Conservation (phyloP, 1,284 basidiomycete genomes). For the Leccinum pseudoinsigne region DNA sequence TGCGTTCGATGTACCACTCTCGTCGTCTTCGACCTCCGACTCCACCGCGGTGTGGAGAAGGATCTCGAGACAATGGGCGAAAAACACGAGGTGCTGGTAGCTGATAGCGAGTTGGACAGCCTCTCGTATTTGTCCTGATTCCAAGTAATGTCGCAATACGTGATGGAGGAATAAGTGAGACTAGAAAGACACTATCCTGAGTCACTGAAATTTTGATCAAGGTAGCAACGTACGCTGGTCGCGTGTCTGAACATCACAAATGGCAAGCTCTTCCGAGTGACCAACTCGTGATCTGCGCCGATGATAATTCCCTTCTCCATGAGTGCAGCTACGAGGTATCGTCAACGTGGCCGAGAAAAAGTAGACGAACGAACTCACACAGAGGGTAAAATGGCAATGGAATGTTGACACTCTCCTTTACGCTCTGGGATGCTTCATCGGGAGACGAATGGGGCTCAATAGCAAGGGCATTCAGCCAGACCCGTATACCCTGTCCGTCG, state of each 20-base stretch:
- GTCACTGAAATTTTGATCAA: not conserved
- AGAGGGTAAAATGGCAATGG: constrained; percentile 94
- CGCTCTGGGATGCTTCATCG: constrained; percentile 55
- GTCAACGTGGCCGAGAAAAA: constrained; percentile 7
- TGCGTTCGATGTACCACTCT: constrained; percentile 29
- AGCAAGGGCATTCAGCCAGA: constrained; percentile 95
- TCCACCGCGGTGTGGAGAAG: constrained; percentile 93
- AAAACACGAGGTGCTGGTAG: constrained; percentile 90
- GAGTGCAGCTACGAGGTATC: constrained; percentile 68
- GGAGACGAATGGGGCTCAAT: constrained; percentile 63
- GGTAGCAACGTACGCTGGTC: constrained; percentile 67
- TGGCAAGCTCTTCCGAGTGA: constrained; percentile 74
- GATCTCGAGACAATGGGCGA: constrained; percentile 93
- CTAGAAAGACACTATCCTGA: constrained; percentile 38
- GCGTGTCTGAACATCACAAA: constrained; percentile 93
- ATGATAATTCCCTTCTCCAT: constrained; percentile 99
- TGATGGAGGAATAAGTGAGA: constrained; percentile 96
- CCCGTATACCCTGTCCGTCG: constrained; percentile 85
- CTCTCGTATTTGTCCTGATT: constrained; percentile 66
- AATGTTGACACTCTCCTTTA: constrained; percentile 92
- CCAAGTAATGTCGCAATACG: constrained; percentile 84
- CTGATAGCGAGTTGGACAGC: constrained; percentile 87
- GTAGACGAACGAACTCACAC: constrained; percentile 56
- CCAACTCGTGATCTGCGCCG: constrained; percentile 89
- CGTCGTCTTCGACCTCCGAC: constrained; percentile 59